Conservation (phyloP, 345 rosid species). For the Citrus australasica region DNA sequence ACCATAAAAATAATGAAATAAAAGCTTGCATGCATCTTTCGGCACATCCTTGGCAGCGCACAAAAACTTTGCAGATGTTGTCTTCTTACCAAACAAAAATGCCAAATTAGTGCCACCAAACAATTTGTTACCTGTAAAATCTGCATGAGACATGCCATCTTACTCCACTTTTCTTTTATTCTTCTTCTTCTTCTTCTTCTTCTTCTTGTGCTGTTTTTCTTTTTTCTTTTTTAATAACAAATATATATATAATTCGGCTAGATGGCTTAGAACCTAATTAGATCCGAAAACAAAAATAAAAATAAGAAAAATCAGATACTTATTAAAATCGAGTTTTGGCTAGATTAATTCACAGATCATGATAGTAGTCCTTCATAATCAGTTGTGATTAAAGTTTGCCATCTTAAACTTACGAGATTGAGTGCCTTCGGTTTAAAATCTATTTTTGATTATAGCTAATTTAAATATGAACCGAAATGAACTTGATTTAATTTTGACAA, state of each 20-base stretch:
- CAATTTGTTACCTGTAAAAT: slow-evolving; percentile 14
- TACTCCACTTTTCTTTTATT: not conserved
- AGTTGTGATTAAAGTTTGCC: too few relatives aligned
- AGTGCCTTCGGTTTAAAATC: too few relatives aligned
- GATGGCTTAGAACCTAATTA: not conserved
- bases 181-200: too few relatives aligned
- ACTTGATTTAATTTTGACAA: too few relatives aligned
- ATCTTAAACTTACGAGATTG: too few relatives aligned
- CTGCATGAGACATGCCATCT: slow-evolving; percentile 23
- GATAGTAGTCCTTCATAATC: too few relatives aligned
- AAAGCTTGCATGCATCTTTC: slow-evolving; percentile 15
- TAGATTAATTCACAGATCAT: too few relatives aligned
- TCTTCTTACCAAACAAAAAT: slow-evolving; percentile 46
- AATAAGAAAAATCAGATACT: too few relatives aligned
- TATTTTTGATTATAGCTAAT: too few relatives aligned
- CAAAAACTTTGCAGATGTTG: slow-evolving; percentile 26
- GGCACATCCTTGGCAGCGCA: slow-evolving; percentile 21
- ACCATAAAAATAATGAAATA: not conserved
- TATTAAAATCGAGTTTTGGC: too few relatives aligned
- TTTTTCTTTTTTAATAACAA: not conserved
- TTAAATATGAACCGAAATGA: too few relatives aligned
- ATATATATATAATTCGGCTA: not conserved
- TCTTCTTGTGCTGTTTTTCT: too few relatives aligned
- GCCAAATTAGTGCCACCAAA: slow-evolving; percentile 38
- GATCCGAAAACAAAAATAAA: not conserved